Evolutionary conservation across 352 stramenopile species (phyloP).

Genomic region (Globisporangium radiosum): DNA sequence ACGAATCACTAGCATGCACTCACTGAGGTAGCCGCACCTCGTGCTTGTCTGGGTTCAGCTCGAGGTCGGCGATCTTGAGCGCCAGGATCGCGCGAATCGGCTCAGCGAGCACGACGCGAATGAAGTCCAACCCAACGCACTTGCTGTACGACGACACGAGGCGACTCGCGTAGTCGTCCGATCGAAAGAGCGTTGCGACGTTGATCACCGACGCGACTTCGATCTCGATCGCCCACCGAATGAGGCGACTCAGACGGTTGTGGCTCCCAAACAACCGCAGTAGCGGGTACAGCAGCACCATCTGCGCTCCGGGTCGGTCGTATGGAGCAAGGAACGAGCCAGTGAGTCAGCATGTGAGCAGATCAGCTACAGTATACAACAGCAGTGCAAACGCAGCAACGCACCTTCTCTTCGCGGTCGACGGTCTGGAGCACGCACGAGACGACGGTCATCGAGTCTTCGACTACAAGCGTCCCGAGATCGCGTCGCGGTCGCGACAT

Average conservation of each 20-base stretch:
- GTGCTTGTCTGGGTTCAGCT: constrained; percentile 59
- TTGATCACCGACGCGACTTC: constrained; percentile 69
- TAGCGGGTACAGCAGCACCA: constrained; percentile 52
- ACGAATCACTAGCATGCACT: background rate
- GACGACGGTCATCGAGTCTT: constrained; percentile 69
- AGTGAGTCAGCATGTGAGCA: background rate
- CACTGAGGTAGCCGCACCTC: constrained; percentile 19
- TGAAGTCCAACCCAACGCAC: constrained; percentile 61
- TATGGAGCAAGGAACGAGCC: background rate
- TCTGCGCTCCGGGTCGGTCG: constrained; percentile 14
- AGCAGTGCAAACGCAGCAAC: background rate
- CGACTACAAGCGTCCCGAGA: constrained; percentile 43
- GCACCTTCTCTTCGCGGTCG: constrained; percentile 63
- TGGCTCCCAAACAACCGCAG: constrained; percentile 59
- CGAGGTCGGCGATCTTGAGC: constrained; percentile 64
- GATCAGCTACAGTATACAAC: background rate
- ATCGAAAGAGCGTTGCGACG: constrained; percentile 73
- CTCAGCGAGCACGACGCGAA: constrained; percentile 48
- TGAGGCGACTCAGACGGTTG: constrained; percentile 49
- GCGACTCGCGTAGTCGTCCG: constrained; percentile 64
- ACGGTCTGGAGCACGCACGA: constrained; percentile 74
- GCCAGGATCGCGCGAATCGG: constrained; percentile 58
- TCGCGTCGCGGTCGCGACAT: constrained; percentile 29
- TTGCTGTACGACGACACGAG: constrained; percentile 77
- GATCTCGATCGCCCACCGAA: constrained; percentile 72